Evolutionary conservation across 495 filamentous ascomycete genomes (phyloP).

Genomic region (Penicillium psychrofluorescens): DNA sequence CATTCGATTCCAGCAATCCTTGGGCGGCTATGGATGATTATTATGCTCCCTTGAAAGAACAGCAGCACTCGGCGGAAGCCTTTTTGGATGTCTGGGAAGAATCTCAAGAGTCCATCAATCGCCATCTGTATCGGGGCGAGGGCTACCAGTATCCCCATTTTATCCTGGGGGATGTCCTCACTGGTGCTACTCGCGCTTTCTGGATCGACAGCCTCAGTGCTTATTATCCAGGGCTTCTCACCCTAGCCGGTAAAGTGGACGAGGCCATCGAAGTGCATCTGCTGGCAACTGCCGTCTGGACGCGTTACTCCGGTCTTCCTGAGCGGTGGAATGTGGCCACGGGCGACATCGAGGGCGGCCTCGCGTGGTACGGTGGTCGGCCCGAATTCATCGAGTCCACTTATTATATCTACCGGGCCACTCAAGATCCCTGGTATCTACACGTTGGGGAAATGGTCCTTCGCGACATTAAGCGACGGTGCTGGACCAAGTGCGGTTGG

Average conservation of each 20-base stretch:
- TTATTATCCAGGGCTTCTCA: constrained; percentile 89
- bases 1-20: constrained; percentile 24
- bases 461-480: constrained; percentile 79
- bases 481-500: constrained; percentile 93
- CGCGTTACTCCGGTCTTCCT: constrained; percentile 81
- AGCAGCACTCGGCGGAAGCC: constrained; percentile 62
- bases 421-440: constrained; percentile 93
- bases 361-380: constrained; percentile 90
- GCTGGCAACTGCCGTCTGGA: constrained; percentile 88
- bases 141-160: constrained; percentile 83
- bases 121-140: constrained; percentile 64
- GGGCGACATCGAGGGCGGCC: constrained; percentile 77
- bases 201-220: constrained; percentile 96
- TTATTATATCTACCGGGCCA: constrained; percentile 86
- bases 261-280: constrained; percentile 86
- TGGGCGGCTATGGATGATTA: constrained; percentile 33
- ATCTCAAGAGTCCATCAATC: constrained; percentile 76
- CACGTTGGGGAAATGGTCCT: constrained; percentile 94
- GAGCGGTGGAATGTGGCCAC: constrained; percentile 87
- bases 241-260: constrained; percentile 77
- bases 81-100: constrained; percentile 84
- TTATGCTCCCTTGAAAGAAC: constrained; percentile 52
- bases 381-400: constrained; percentile 96
- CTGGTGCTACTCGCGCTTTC: constrained; percentile 71
- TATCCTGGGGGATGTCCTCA: constrained; percentile 79